Conservation (phyloP, 768 basidiomycete species). For the Mycena alexandri region DNA sequence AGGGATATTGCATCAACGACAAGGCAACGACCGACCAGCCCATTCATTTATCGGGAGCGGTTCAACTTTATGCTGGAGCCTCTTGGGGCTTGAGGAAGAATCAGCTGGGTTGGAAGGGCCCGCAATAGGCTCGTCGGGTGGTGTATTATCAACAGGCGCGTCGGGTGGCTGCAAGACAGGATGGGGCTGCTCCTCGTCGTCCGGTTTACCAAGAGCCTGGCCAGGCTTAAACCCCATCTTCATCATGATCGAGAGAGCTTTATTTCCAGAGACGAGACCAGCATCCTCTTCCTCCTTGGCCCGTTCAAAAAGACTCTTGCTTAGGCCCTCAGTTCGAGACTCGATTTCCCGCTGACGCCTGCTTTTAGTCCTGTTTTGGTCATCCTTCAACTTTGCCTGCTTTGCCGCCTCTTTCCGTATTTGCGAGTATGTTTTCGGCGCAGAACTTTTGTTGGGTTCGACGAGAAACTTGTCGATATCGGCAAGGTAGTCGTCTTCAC, state of each 20-base stretch:
- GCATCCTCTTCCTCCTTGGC: constrained; percentile 74
- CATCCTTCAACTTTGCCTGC: constrained; percentile 72
- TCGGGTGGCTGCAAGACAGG: constrained; percentile 8
- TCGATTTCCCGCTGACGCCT: constrained; percentile 79
- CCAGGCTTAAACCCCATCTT: constrained; percentile 95
- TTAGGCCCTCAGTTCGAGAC: constrained; percentile 81
- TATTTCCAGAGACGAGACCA: constrained; percentile 69
- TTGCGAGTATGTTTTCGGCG: constrained; percentile 76
- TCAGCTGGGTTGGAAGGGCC: constrained; percentile 9
- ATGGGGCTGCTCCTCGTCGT: constrained; percentile 38
- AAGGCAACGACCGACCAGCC: constrained; percentile 67
- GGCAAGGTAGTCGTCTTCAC: constrained; percentile 90
- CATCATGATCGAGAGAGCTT: constrained; percentile 91
- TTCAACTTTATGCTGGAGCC: constrained; percentile 63
- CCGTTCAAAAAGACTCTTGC: constrained; percentile 84
- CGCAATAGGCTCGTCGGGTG: constrained; percentile 7
- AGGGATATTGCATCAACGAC: constrained; percentile 2
- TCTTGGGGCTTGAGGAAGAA: constrained; percentile 23
- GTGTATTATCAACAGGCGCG: constrained; percentile 5
- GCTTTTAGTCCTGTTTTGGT: constrained; percentile 73
- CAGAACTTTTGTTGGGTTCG: constrained; percentile 50
- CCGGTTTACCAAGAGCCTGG: constrained; percentile 73
- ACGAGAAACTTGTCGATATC: constrained; percentile 78
- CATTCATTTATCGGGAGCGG: constrained; percentile 86
- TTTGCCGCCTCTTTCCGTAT: constrained; percentile 75